Percentiles rank a stretch among this genome's conserved stretches.
phyloP scores from a whole-genome alignment of 2,329 filamentous ascomycete species.

The Fusarium chaquense region DNA sequence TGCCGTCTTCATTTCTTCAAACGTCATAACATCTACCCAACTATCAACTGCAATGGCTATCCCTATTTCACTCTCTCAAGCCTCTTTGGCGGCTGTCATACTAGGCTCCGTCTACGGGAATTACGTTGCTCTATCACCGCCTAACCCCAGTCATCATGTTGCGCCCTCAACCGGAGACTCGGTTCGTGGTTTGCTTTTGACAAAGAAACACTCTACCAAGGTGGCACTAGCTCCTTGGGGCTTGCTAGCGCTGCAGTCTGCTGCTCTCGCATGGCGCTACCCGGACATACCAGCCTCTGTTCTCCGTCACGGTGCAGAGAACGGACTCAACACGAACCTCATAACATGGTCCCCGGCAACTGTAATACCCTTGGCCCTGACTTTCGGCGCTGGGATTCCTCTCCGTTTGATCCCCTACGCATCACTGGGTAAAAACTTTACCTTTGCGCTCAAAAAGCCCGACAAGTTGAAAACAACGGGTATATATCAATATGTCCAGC shows the following conservation, averaged over 20 bases:
- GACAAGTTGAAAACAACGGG: slow-evolving; percentile 60
- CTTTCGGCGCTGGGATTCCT: slow-evolving; percentile 50
- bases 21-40: neutral
- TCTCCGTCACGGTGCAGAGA: slow-evolving; percentile 49
- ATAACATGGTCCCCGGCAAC: slow-evolving; percentile 55
- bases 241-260: slow-evolving; percentile 40
- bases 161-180: slow-evolving; percentile 36
- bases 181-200: slow-evolving; percentile 45
- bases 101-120: slow-evolving; percentile 48
- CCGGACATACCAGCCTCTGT: slow-evolving; percentile 41
- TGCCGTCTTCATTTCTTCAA: neutral
- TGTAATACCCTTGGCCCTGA: slow-evolving; percentile 50
- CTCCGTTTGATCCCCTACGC: slow-evolving; percentile 56
- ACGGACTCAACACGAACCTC: slow-evolving; percentile 49
- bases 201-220: slow-evolving; percentile 43
- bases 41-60: slow-evolving; percentile 11
- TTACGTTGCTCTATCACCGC: slow-evolving; percentile 50
- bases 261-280: slow-evolving; percentile 34
- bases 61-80: slow-evolving; percentile 26
- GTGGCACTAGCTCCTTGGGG: slow-evolving; percentile 42
- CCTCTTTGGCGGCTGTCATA: slow-evolving; percentile 41
- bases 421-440: slow-evolving; percentile 64
- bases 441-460: slow-evolving; percentile 63
- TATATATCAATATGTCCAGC: slow-evolving; percentile 63
- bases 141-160: slow-evolving; percentile 44